These are phyloP conservation scores for Oxyria digyna DNA, from an alignment of 148 eudicot species.

Conservation along the genomic window DNA sequence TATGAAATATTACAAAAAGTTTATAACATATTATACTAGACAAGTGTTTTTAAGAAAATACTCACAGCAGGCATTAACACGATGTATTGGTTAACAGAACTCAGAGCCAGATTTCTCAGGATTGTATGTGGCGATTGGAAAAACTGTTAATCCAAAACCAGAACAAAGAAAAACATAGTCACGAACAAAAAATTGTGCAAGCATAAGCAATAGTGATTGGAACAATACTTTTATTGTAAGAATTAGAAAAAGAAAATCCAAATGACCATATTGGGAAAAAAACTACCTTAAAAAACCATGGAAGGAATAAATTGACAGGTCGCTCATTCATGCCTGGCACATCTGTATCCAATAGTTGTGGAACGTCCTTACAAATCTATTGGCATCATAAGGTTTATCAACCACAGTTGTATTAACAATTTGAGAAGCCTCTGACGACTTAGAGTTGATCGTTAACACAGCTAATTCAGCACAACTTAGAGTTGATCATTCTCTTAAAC, in stretches of 20 bases:
- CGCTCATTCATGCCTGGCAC: conserved; percentile 82
- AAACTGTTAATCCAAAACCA: conserved; percentile 33
- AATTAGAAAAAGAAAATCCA: background rate
- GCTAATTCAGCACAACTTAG: background rate
- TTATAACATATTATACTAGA: background rate
- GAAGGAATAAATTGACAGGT: conserved; percentile 80
- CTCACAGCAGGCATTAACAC: conserved; percentile 96
- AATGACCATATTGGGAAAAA: background rate
- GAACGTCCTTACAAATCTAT: conserved; percentile 91
- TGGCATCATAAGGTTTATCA: conserved; percentile 4
- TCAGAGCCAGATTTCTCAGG: conserved; percentile 73
- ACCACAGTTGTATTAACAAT: background rate
- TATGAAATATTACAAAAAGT: background rate
- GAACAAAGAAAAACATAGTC: conserved; percentile 3
- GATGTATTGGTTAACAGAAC: conserved; percentile 84
- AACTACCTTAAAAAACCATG: conserved; percentile 71
- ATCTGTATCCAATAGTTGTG: conserved; percentile 88
- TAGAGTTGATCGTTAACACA: background rate
- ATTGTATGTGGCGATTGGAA: conserved; percentile 69
- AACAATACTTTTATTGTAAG: background rate
- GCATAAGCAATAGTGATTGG: background rate
- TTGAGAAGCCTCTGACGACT: background rate
- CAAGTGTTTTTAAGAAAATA: conserved; percentile 8
- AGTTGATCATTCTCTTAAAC: background rate
- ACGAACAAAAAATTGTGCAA: background rate